Evolutionary conservation across 495 filamentous ascomycete species (phyloP).

Genomic region (Penicillium crystallinum): DNA sequence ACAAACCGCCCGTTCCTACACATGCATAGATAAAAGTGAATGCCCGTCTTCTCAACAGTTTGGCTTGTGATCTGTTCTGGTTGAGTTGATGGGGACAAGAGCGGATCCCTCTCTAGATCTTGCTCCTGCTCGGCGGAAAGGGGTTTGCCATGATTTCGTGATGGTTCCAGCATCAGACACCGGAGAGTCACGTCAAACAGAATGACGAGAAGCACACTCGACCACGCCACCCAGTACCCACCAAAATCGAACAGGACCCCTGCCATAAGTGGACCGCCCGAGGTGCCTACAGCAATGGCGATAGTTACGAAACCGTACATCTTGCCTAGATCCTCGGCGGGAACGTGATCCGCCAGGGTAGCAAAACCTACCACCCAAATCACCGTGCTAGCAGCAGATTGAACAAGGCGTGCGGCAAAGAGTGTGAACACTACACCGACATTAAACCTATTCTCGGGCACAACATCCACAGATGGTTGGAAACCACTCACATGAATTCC

Average conservation of each 20-base stretch:
- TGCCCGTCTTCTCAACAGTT: background rate
- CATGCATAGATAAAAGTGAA: slow-evolving; percentile 11
- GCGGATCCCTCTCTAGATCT: background rate
- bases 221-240: slow-evolving; percentile 29
- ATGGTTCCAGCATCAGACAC: slow-evolving; percentile 22
- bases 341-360: slow-evolving; percentile 18
- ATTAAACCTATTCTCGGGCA: background rate
- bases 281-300: slow-evolving; percentile 17
- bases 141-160: background rate
- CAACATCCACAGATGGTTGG: background rate
- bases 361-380: slow-evolving; percentile 22
- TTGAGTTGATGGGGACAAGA: background rate
- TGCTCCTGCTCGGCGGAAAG: background rate
- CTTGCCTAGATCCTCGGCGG: slow-evolving; percentile 18
- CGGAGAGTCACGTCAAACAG: slow-evolving; percentile 20
- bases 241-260: slow-evolving; percentile 20
- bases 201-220: slow-evolving; percentile 16
- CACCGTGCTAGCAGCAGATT: background rate
- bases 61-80: background rate
- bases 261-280: slow-evolving; percentile 18
- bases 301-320: slow-evolving; percentile 13
- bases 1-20: slow-evolving; percentile 14
- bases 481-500: background rate
- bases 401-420: slow-evolving; percentile 6
- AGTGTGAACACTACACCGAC: slow-evolving; percentile 7